Evolutionary conservation across 495 filamentous ascomycete species (phyloP), one percentile per base, ranked within the genome.

Genomic region (Penicillium steckii): DNA sequence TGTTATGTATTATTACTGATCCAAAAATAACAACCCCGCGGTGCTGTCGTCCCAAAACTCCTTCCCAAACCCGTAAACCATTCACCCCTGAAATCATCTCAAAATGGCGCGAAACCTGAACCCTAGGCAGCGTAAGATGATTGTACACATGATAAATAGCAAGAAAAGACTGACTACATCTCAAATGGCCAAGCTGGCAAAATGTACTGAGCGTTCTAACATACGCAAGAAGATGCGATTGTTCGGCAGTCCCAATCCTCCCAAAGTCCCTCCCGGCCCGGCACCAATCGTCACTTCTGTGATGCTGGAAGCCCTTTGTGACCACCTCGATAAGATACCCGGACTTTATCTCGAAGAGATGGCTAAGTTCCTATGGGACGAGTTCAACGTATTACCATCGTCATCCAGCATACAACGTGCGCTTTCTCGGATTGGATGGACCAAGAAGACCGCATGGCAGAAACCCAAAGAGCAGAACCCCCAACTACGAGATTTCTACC

Each of bases 291-390:
- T 68, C 26, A 46, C 56, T 27, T 56, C 53, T 44, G 32, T 52
- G 21, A 68, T 68, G 44, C 52, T 57, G 21, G 43, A 57, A 10
- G 44, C 44, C 33, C 51, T 53, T 24, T 46, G 46, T 56, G 47
- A 56, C 40, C 32, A 56, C 32, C 53, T 56, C 41, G 24, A 23
- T 9, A 42, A 52, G 42, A 46, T 47, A 9, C 43, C 32, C 21
- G 44, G 27, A n/a, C 49, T 57, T 40, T 61, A 61, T 15, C 15
- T 53, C 18, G 49, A 61, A 46, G 53, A 61, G 46, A 61, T 61
- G 53, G 49, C 40, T 43, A 46, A n/a, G n/a, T 32, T 32, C 9
- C 7, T 32, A 1, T 32, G 8, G 10, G 29, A 32, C 3, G 29
- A 32, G 7, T 32, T 32, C 3, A 13, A 32, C 0, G 0, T 32